Base-by-base conservation (phyloP, 495 filamentous ascomycete genomes). In the Podospora pseudocomata region DNA sequence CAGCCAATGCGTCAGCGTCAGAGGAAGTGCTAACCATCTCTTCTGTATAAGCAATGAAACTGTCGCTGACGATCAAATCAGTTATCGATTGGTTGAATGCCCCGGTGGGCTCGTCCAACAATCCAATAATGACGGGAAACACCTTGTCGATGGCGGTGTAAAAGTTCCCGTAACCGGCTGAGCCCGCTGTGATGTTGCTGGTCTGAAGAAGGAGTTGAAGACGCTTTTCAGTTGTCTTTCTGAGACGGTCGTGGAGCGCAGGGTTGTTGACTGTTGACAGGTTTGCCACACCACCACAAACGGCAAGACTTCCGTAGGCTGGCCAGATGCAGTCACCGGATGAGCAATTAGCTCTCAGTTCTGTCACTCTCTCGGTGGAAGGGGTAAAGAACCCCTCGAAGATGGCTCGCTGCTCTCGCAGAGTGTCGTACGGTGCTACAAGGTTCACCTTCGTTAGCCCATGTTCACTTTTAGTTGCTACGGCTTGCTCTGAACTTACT, bases 251-350 rank as follows among this genome's bases (percentile, higher is more conserved):
- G 19, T 68, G 63, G 5, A 72, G 64, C 4, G 34, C 55, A 20
- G 34, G 20, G 64, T 72, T 67, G 60, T 54, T 57, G 3, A 63
- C 15, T 1, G 67, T 62, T 0, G 75, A 70, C 32, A 81, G 72
- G 69, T 83, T 77, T 60, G 75, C 72, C 20, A 79, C 79, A 4
- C 65, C 70, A 11, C 78, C 75, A 71, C 82, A 85, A 26, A 82
- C 69, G 0, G 78, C 79, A 1, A 85, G 69, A 0, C 81, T 80
- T n/a, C 80, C 77, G 60, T 82, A 84, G 1, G 64, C 58, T 1
- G 77, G 67, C 66, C 78, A 84, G 1, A 75, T 80, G 66, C 81
- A 84, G 64, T 82, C 80, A n/a, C 80, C 79, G 0, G 81, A 80
- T 19, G 81, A 72, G 65, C 81, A 84, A 19, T 57, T 53, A 0